Evolutionary conservation across 2,329 filamentous ascomycete genomes (phyloP).

Genomic region (Trichoderma hamatum): DNA sequence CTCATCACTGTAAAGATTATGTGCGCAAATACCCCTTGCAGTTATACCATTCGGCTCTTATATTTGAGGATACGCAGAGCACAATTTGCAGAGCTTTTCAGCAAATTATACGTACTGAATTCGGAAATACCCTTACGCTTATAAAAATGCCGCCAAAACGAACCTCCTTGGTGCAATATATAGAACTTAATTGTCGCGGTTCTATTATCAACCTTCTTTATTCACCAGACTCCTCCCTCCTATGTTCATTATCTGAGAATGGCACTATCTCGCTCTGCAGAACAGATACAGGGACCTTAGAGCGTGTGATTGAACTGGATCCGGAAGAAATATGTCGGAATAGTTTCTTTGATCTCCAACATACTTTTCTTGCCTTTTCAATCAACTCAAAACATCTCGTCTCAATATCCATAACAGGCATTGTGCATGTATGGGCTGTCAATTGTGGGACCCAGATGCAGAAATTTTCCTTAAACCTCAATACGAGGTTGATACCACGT

Average conservation of each 20-base stretch:
- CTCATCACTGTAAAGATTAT: neutral
- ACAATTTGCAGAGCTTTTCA: neutral
- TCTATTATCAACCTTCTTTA: neutral
- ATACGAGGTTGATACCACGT: neutral
- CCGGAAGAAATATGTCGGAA: neutral
- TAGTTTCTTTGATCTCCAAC: neutral
- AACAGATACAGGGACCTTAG: neutral
- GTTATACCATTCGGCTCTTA: neutral
- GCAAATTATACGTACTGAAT: neutral
- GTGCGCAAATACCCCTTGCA: neutral
- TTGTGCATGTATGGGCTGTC: neutral
- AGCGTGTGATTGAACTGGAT: neutral
- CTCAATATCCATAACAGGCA: neutral
- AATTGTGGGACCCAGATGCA: neutral
- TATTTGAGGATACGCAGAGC: neutral
- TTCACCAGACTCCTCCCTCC: neutral
- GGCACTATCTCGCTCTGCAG: neutral
- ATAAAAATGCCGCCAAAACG: neutral
- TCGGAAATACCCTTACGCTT: neutral
- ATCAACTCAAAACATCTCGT: neutral
- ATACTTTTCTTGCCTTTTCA: neutral
- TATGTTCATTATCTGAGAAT: neutral
- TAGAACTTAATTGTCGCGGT: neutral
- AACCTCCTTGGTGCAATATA: neutral
- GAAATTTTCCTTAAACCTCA: neutral